Evolutionary conservation across 2,329 filamentous ascomycete genomes (phyloP).

Genomic region (Pseudogymnoascus sp.): DNA sequence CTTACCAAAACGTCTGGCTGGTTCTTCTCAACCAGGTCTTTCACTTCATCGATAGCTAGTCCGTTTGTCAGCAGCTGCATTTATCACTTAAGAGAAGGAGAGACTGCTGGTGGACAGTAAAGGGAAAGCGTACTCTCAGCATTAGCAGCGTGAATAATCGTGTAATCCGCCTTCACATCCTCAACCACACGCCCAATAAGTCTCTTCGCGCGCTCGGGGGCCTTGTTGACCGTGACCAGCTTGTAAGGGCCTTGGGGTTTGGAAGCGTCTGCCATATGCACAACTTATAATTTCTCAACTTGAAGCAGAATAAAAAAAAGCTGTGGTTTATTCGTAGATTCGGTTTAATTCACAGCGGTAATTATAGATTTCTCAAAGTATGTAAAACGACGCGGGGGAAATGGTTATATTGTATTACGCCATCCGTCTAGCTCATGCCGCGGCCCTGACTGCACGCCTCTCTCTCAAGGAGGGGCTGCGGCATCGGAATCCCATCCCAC

Average conservation of each 20-base stretch:
- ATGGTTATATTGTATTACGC: neutral
- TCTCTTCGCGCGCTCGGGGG: conserved; percentile 55
- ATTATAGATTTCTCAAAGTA: neutral
- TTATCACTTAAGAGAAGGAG: neutral
- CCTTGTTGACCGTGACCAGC: conserved; percentile 62
- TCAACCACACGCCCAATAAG: conserved; percentile 56
- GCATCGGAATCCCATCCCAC: conserved; percentile 2
- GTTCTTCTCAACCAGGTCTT: conserved; percentile 42
- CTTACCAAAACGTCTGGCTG: conserved; percentile 49
- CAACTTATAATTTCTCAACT: neutral
- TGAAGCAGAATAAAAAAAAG: too few species aligned
- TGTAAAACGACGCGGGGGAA: neutral
- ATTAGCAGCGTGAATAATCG: conserved; percentile 56
- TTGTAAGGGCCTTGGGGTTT: conserved; percentile 49
- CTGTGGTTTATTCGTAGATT: neutral
- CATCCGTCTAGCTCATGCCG: neutral
- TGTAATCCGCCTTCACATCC: conserved; percentile 55
- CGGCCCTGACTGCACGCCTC: neutral
- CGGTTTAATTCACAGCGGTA: neutral
- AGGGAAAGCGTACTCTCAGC: conserved; percentile 41
- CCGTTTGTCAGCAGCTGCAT: neutral
- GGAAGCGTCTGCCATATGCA: conserved; percentile 16
- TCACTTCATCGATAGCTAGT: conserved; percentile 49
- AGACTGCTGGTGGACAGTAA: neutral
- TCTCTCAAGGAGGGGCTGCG: neutral